phyloP scores from a whole-genome alignment of 371 early-diverging fungal genomes.

The Haplosporangium sp. region DNA sequence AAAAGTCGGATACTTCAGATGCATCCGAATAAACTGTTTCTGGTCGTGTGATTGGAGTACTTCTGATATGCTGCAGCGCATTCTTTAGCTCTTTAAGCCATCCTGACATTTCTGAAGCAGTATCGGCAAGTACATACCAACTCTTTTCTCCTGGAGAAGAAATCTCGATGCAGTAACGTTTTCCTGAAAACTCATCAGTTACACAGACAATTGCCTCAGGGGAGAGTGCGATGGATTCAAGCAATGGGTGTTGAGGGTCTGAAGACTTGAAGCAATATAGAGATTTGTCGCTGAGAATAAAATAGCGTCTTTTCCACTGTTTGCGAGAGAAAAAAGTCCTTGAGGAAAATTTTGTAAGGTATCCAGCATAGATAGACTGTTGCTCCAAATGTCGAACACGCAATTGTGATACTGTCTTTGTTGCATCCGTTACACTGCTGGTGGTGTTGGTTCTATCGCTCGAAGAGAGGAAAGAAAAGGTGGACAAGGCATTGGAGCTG shows the following conservation, averaged over 20 bases:
- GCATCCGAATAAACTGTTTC: constrained; percentile 29
- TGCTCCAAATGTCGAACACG: constrained; percentile 39
- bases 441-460: constrained; percentile 11
- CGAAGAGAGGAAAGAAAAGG: constrained; percentile 19
- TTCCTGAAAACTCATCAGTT: constrained; percentile 44
- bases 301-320: constrained; percentile 51
- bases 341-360: constrained; percentile 48
- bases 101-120: constrained; percentile 48
- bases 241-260: constrained; percentile 41
- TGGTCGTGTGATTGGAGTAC: constrained; percentile 13
- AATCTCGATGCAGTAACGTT: constrained; percentile 43
- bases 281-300: constrained; percentile 32
- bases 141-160: constrained; percentile 32
- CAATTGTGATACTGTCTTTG: constrained; percentile 19
- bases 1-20: constrained; percentile 29
- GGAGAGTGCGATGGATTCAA: constrained; percentile 33
- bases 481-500: constrained; percentile 12
- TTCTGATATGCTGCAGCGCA: constrained; percentile 23
- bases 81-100: constrained; percentile 48
- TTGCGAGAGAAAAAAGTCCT: constrained; percentile 52
- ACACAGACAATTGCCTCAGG: constrained; percentile 39
- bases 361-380: constrained; percentile 33
- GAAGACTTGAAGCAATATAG: constrained; percentile 52
- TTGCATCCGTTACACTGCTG: constrained; percentile 7
- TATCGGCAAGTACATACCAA: constrained; percentile 49